Evolutionary conservation across 2,329 filamentous ascomycete species (phyloP).

Genomic region (Cladorrhinum sp.): DNA sequence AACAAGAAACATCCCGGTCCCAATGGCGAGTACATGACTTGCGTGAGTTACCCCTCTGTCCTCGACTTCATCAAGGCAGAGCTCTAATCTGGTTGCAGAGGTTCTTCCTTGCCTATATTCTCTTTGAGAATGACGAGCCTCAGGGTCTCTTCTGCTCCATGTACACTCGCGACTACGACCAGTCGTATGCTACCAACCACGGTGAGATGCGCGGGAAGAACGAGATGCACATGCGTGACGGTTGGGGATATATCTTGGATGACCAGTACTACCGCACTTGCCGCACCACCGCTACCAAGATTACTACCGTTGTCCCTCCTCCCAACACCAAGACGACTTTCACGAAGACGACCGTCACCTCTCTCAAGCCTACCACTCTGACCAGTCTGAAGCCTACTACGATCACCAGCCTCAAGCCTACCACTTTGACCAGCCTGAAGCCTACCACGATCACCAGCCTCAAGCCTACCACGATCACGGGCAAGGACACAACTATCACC

Average conservation of each 20-base stretch:
- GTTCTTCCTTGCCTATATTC: slow-evolving; percentile 18
- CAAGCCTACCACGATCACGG: not conserved
- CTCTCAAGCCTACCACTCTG: not conserved
- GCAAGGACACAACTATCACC: not conserved
- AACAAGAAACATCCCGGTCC: slow-evolving; percentile 13
- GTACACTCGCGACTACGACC: slow-evolving; percentile 15
- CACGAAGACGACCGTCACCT: not conserved
- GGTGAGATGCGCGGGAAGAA: slow-evolving; percentile 1
- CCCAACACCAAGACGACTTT: not conserved
- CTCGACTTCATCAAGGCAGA: not conserved
- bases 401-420: not conserved
- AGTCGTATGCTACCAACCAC: slow-evolving; percentile 14
- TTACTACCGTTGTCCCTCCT: not conserved
- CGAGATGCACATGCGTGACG: slow-evolving; percentile 5
- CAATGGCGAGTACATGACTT: slow-evolving; percentile 11
- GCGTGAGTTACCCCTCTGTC: slow-evolving; percentile 1
- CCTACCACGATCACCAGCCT: not conserved
- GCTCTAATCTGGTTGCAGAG: not conserved
- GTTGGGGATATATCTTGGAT: slow-evolving; percentile 11
- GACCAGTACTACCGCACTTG: not conserved
- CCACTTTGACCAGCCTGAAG: not conserved
- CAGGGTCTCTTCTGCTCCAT: slow-evolving; percentile 16
- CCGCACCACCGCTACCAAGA: not conserved
- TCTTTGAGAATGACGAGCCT: slow-evolving; percentile 7
- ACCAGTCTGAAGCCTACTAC: not conserved